Percentiles rank a stretch among this genome's conserved stretches.
Conservation (phyloP, 441 rosid species). For the Populus hybrid region DNA sequence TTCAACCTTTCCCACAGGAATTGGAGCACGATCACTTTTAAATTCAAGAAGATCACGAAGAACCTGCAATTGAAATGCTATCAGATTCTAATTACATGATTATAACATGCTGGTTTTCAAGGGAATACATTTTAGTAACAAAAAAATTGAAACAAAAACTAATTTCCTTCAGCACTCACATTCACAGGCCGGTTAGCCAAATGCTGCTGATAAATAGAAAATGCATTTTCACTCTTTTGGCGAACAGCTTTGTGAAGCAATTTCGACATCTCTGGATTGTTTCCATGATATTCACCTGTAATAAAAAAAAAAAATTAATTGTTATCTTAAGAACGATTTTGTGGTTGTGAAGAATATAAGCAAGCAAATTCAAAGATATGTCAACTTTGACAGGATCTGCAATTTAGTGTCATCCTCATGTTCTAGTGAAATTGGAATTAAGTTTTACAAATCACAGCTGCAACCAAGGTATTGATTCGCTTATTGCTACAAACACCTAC, state of each 20-base stretch:
- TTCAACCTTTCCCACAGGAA: conserved; percentile 93
- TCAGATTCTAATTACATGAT: conserved; percentile 11
- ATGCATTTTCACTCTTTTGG: conserved; percentile 95
- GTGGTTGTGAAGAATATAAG: background rate
- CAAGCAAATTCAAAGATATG: background rate
- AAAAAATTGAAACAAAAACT: background rate
- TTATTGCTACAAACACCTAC: conserved; percentile 5
- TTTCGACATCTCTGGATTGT: conserved; percentile 99
- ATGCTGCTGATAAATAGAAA: conserved; percentile 94
- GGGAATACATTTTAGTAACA: background rate
- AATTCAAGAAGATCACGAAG: conserved; percentile 97
- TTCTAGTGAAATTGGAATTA: background rate
- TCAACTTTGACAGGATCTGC: background rate
- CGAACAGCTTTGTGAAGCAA: conserved; percentile 98
- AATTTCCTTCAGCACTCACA: conserved; percentile 41
- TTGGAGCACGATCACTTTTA: conserved; percentile 85
- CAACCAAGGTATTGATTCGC: conserved; percentile 3
- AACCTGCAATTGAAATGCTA: conserved; percentile 51
- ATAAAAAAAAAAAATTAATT: background rate
- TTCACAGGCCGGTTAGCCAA: conserved; percentile 94
- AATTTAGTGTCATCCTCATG: background rate
- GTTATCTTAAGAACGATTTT: conserved; percentile 4
- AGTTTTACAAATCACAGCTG: background rate
- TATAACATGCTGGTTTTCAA: background rate
- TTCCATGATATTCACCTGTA: conserved; percentile 96